These are phyloP conservation scores for Allomyces arbusculus DNA, from an alignment of 192 early-diverging fungal genomes.

Conservation along the genomic window DNA sequence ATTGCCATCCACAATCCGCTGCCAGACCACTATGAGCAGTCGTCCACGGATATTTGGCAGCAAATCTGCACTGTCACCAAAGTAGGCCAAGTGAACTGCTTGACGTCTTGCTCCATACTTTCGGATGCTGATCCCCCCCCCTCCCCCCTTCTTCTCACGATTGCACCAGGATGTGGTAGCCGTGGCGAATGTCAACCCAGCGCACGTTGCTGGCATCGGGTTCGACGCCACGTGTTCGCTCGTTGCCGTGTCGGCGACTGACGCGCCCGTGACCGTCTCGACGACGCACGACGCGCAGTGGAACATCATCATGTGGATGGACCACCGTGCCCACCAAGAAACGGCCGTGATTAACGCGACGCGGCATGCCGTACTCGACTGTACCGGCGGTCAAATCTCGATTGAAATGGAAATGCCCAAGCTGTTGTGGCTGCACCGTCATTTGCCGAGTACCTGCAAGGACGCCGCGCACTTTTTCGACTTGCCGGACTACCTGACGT, in stretches of 20 bases:
- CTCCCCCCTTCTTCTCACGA: too few relatives aligned
- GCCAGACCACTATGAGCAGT: constrained; percentile 43
- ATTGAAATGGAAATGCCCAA: constrained; percentile 65
- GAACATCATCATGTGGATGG: constrained; percentile 47
- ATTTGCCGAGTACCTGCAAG: constrained; percentile 13
- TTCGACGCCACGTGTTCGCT: constrained; percentile 64
- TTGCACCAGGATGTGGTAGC: constrained; percentile 2
- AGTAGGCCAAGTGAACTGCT: constrained; percentile 10
- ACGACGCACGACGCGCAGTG: constrained; percentile 23
- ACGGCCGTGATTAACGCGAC: constrained; percentile 38
- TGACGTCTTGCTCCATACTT: too few relatives aligned
- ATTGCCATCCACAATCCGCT: constrained; percentile 20
- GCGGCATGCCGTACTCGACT: constrained; percentile 28
- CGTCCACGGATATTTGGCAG: constrained; percentile 45
- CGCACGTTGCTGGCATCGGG: constrained; percentile 36
- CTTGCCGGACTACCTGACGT: constrained; percentile 52
- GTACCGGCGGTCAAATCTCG: constrained; percentile 42
- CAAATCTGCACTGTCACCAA: constrained; percentile 12
- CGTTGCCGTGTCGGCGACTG: constrained; percentile 26
- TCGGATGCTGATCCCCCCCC: too few relatives aligned
- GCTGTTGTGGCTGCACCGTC: constrained; percentile 40
- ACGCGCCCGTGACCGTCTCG: constrained; percentile 25
- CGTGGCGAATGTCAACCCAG: constrained; percentile 7
- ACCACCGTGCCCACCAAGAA: constrained; percentile 44
- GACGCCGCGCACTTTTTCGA: constrained; percentile 34